Conservation (phyloP, 2,329 filamentous ascomycete genomes). For the Calonectria multiphialidica region DNA sequence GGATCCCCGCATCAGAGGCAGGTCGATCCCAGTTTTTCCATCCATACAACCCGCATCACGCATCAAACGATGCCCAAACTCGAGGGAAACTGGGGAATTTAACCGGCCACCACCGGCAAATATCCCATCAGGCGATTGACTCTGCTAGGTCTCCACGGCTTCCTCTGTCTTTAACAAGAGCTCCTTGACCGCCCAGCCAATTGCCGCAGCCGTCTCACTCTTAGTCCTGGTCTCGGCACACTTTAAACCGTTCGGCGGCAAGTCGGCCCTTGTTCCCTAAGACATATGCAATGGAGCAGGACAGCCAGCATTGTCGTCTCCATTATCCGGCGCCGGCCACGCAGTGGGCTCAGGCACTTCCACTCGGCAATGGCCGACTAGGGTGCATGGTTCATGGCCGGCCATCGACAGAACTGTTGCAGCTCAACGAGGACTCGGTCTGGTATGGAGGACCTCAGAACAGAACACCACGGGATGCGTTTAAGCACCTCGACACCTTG, state of each 20-base stretch:
- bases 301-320: slow-evolving; percentile 29
- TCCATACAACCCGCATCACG: slow-evolving; percentile 15
- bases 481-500: slow-evolving; percentile 29
- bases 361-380: slow-evolving; percentile 62
- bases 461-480: slow-evolving; percentile 52
- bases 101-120: slow-evolving; percentile 18
- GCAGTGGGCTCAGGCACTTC: slow-evolving; percentile 52
- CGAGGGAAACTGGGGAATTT: slow-evolving; percentile 23
- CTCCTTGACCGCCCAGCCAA: slow-evolving; percentile 4
- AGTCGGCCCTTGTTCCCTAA: slow-evolving; percentile 16
- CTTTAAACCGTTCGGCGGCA: slow-evolving; percentile 12
- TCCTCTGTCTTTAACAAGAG: slow-evolving; percentile 14
- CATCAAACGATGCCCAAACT: slow-evolving; percentile 20
- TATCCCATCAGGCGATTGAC: slow-evolving; percentile 11
- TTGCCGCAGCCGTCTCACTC: background rate
- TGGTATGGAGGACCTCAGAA: slow-evolving; percentile 60
- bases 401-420: slow-evolving; percentile 53
- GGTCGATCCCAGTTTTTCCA: slow-evolving; percentile 27
- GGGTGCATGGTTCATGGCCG: slow-evolving; percentile 58
- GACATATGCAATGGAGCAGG: background rate
- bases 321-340: slow-evolving; percentile 41
- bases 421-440: slow-evolving; percentile 61
- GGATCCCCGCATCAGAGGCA: slow-evolving; percentile 24
- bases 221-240: slow-evolving; percentile 5
- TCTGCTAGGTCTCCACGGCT: background rate